phyloP scores from a whole-genome alignment of 352 stramenopile species.

The Pythium vanterpoolii region DNA sequence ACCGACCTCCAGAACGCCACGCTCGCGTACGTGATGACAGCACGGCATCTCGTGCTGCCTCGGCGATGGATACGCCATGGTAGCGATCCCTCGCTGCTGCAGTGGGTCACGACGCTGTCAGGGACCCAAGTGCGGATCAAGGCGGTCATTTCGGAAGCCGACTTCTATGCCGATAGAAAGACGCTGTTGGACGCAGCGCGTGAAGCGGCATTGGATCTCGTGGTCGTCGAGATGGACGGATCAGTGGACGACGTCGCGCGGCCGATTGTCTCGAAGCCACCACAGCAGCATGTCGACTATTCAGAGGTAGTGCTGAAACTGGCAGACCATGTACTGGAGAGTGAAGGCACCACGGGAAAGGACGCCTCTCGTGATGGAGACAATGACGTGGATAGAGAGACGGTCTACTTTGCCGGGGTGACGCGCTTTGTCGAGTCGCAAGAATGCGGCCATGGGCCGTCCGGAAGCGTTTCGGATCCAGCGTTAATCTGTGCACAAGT shows the following conservation, averaged over 20 bases:
- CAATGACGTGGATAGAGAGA: not conserved
- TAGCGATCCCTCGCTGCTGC: not conserved
- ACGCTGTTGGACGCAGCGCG: not conserved
- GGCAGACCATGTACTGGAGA: not conserved
- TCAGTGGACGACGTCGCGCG: not conserved
- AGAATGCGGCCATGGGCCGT: not conserved
- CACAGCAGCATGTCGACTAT: not conserved
- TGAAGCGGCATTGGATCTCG: not conserved
- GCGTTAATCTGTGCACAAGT: slow-evolving; percentile 5
- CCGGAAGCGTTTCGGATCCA: not conserved
- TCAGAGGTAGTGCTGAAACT: not conserved
- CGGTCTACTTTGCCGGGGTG: not conserved
- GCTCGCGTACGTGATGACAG: slow-evolving; percentile 16
- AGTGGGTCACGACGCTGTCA: slow-evolving; percentile 6
- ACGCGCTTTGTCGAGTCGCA: not conserved
- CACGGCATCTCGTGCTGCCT: slow-evolving; percentile 17
- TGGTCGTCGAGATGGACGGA: slow-evolving; percentile 14
- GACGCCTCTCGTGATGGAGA: too few species aligned
- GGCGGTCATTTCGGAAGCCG: slow-evolving; percentile 4
- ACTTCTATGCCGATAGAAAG: slow-evolving; percentile 4
- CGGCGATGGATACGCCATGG: slow-evolving; percentile 9
- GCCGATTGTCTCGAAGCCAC: not conserved
- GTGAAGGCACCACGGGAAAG: too few species aligned
- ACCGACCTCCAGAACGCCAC: not conserved
- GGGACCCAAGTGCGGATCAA: not conserved